A percentile compares a stretch with the other conserved stretches of the same genome.
Conservation (phyloP, 2,329 filamentous ascomycete species). For the Thielaviopsis euricoi region DNA sequence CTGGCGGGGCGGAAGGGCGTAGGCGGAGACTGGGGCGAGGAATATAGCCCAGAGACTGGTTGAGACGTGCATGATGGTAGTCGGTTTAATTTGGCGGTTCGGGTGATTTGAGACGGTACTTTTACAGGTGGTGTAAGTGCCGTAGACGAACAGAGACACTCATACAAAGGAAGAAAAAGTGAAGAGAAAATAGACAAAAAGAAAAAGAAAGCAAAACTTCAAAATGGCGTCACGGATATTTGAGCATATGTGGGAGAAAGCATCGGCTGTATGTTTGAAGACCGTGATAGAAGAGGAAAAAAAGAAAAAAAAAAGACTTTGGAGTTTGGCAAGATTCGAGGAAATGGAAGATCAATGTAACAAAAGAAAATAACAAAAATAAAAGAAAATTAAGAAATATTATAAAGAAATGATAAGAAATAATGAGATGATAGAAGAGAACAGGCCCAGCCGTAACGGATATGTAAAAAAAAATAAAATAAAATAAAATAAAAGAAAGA, state of each 20-base stretch:
- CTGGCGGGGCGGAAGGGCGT: slow-evolving; percentile 24
- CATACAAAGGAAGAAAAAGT: background rate
- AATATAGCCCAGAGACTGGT: slow-evolving; percentile 21
- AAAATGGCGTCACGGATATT: background rate
- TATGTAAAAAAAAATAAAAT: background rate
- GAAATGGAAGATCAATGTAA: background rate
- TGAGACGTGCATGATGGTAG: slow-evolving; percentile 18
- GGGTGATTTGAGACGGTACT: slow-evolving; percentile 11
- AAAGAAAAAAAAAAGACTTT: background rate
- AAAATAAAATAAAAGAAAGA: background rate
- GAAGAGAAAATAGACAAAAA: background rate
- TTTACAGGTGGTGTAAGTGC: background rate
- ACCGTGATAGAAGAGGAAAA: too few species aligned
- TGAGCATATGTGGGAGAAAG: background rate
- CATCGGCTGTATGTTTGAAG: background rate
- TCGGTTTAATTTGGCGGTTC: slow-evolving; percentile 13
- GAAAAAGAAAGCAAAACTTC: background rate
- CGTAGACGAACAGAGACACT: background rate
- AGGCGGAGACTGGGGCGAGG: slow-evolving; percentile 19
- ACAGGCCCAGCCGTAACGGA: background rate
- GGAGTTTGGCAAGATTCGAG: background rate
- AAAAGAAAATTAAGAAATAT: background rate
- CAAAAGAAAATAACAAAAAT: background rate
- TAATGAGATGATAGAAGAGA: background rate
- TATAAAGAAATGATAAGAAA: background rate